These are phyloP conservation scores for Venturia oleaginea DNA, from an alignment of 2,329 filamentous ascomycete species.

Conservation along the genomic window DNA sequence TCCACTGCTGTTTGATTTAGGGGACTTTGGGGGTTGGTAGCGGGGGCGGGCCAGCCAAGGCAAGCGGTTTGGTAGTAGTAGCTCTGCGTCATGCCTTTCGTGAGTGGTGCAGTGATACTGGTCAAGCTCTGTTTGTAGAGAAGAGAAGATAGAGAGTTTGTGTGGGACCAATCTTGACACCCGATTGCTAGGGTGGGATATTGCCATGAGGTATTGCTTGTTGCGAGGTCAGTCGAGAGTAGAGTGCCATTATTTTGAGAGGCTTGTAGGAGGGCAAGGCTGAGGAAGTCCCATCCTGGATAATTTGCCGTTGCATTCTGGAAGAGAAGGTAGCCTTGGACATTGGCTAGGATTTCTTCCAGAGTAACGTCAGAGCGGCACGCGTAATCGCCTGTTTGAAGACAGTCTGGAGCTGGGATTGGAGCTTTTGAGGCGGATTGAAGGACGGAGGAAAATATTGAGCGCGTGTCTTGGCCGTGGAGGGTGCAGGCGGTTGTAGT, in stretches of 20 bases:
- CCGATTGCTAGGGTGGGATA: conserved; percentile 27
- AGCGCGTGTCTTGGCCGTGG: conserved; percentile 20
- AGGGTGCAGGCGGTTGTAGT: conserved; percentile 24
- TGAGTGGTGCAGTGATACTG: conserved; percentile 27
- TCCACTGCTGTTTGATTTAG: conserved; percentile 19
- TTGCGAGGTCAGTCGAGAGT: conserved; percentile 23
- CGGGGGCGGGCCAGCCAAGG: conserved; percentile 31
- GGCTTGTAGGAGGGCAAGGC: conserved; percentile 22
- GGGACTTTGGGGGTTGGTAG: conserved; percentile 28
- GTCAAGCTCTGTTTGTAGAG: conserved; percentile 24
- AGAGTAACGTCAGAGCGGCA: conserved; percentile 22
- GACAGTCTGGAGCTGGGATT: conserved; percentile 30
- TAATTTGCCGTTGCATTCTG: conserved; percentile 1
- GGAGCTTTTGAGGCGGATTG: conserved; percentile 24
- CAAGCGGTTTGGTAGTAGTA: conserved; percentile 31
- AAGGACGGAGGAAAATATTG: conserved; percentile 22
- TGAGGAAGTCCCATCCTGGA: conserved; percentile 18
- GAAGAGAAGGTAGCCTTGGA: conserved; percentile 24
- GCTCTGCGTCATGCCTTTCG: conserved; percentile 26
- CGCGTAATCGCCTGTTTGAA: conserved; percentile 13
- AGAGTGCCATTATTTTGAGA: conserved; percentile 29
- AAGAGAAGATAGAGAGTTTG: conserved; percentile 19
- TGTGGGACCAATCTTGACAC: conserved; percentile 30
- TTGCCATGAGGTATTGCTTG: conserved; percentile 20
- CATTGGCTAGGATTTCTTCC: conserved; percentile 28